Base-by-base conservation (phyloP, 2,329 filamentous ascomycete genomes). In the Ceratocystis colombiana region DNA sequence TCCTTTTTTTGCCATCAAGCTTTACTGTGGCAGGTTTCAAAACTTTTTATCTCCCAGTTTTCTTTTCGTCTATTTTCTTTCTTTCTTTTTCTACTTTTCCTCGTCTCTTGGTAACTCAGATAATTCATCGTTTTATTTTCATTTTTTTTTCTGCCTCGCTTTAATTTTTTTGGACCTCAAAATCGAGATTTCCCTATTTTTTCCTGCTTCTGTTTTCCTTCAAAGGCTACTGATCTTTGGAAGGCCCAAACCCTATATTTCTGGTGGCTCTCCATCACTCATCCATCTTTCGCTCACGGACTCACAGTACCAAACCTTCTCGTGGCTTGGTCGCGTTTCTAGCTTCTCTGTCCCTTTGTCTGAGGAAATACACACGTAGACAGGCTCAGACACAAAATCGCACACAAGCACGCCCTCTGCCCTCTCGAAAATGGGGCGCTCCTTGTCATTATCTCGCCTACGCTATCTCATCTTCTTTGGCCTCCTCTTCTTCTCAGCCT, bases 391-490 rank as follows among this genome's bases (percentile, higher is more conserved):
- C 37, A 15, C 37, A 15, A 41, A 41, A 12, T 15, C 63, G 1
- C 20, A 7, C 45, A 63, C 59, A 62, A 7, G 1, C 10, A 46
- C 46, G n/a, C 30, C 7, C 28, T 25, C 20, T 37, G 20, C 25
- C 50, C 17, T n/a, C 17, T 15, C 17, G 12, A 59, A 30, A 28
- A 65, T 53, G 57, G 44, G 62, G 10, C 30, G 41, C 37, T 30
- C 64, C 7, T 33, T 68, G 17, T 62, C 66, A 15, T 55, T 82
- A 79, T 77, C 76, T 69, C 77, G 78, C 73, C 68, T 82, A 63
- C 80, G 79, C 37, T 78, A 78, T 63, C 71, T 78, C 69, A 73
- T 75, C 66, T 73, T 79, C 62, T 71, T 76, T 61, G 70, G 70
- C 33, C 57, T 74, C 70, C 70, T 79, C 69, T 70, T 82, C 70